These are phyloP conservation scores for Thalassiosira hispida DNA, from an alignment of 352 stramenopile genomes.

Conservation along the genomic window DNA sequence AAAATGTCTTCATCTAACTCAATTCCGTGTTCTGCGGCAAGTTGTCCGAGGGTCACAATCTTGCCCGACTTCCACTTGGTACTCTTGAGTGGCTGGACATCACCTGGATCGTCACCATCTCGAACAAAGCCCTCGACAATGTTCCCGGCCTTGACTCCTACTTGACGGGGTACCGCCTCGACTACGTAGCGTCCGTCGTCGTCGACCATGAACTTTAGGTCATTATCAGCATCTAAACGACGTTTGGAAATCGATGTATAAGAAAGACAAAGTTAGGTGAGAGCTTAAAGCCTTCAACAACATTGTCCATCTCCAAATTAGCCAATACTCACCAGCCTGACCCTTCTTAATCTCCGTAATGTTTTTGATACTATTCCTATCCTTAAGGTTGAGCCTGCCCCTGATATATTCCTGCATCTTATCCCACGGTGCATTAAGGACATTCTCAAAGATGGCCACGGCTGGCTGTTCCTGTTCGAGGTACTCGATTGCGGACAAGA, in stretches of 20 bases:
- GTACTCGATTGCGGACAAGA: conserved; percentile 76
- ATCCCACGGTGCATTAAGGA: conserved; percentile 78
- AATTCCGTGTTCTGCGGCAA: conserved; percentile 52
- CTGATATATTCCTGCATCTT: conserved; percentile 66
- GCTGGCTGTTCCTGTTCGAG: conserved; percentile 66
- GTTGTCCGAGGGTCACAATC: conserved; percentile 40
- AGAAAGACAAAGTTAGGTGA: neutral
- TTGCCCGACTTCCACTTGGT: conserved; percentile 24
- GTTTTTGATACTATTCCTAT: conserved; percentile 51
- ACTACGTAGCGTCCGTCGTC: conserved; percentile 52
- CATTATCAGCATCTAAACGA: conserved; percentile 46
- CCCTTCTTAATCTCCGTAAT: conserved; percentile 44
- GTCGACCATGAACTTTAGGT: conserved; percentile 59
- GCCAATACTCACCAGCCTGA: conserved; percentile 31
- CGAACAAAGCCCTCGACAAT: conserved; percentile 57
- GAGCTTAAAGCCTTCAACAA: neutral
- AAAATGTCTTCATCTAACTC: conserved; percentile 52
- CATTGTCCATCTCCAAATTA: neutral
- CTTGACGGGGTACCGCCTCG: conserved; percentile 45
- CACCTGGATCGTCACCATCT: conserved; percentile 20
- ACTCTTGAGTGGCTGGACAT: conserved; percentile 34
- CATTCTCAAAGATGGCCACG: conserved; percentile 83
- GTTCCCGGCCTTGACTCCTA: conserved; percentile 48
- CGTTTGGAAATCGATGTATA: neutral
- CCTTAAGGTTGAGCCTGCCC: conserved; percentile 42